Evolutionary conservation across 768 basidiomycete species (phyloP).

Genomic region (Psilocybe sp.): DNA sequence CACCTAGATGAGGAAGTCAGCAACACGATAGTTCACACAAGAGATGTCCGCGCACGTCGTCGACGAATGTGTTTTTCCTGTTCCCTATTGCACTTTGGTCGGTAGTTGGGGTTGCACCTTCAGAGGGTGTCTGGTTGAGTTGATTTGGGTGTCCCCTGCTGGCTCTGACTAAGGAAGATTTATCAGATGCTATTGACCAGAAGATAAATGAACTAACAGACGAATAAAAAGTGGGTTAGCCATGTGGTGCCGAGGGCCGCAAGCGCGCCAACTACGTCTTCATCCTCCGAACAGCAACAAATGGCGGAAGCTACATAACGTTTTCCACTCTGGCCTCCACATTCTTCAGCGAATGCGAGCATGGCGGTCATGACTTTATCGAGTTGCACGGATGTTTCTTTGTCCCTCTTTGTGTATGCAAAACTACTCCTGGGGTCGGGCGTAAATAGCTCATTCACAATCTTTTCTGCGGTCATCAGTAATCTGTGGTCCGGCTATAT

Average conservation of each 20-base stretch:
- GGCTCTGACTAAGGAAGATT: constrained; percentile 11
- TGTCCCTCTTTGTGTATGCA: constrained; percentile 1
- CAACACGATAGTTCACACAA: neutral
- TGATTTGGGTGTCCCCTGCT: neutral
- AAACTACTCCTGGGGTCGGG: constrained; percentile 4
- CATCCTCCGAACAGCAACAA: constrained; percentile 7
- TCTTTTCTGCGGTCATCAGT: constrained; percentile 9
- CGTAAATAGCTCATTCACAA: constrained; percentile 8
- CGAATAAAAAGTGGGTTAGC: constrained; percentile 14
- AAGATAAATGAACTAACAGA: constrained; percentile 7
- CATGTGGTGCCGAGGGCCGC: constrained; percentile 8
- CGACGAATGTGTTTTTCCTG: neutral
- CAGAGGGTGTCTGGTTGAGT: neutral
- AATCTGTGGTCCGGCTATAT: too few species aligned
- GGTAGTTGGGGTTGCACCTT: constrained; percentile 1
- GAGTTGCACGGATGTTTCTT: constrained; percentile 9
- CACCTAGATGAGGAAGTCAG: constrained; percentile 8
- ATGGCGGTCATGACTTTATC: constrained; percentile 11
- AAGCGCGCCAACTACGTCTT: constrained; percentile 11
- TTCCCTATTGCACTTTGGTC: neutral
- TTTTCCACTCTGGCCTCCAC: constrained; percentile 15
- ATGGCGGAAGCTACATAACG: constrained; percentile 16
- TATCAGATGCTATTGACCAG: constrained; percentile 1
- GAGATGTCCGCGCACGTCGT: constrained; percentile 1
- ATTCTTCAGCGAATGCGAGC: constrained; percentile 12